Evolutionary conservation across 225 moss, liverwort and hornwort species (phyloP), one percentile per base, ranked within the genome.

Genomic region (Neckera pumila): DNA sequence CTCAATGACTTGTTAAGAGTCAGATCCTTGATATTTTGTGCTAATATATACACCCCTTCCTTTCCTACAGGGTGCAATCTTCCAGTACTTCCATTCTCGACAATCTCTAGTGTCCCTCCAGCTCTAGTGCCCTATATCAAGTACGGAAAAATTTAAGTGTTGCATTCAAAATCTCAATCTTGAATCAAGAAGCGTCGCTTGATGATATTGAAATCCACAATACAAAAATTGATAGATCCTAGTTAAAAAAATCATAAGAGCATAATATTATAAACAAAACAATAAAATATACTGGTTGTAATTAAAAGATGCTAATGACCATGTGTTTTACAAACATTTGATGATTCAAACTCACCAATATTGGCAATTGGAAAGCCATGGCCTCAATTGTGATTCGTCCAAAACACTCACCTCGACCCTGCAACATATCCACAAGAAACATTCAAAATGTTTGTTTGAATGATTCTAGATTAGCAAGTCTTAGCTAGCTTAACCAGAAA

Each of bases 401-500:
- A 91, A 94, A 94, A 89, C 94, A 93, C n/a, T 94, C 92, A 56
- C 94, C 94, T 72, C 90, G 90, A 40, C 91, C 92, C 93, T 94
- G 19, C 45, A 88, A 15, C 45, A 88, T 49, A 20, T 21, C 7
- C 34, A 11, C n/a, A 62, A 36, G 3, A 34, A 34, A 56, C 0
- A 2, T 66, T 87, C 28, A 80, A 34, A 36, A 38, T 21, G 14
- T 54, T 53, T 72, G 20, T 80, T 72, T 63, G 30, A 28, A 69
- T 45, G 11, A 40, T 40, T 12, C 36, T 25, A 61, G 27, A 49
- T 76, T 14, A 86, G 9, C 25, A 59, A 47, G 10, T 1, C 4
- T 40, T 27, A 26, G 28, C 0, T 18, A 0, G 4, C 11, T 57
- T 4, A 13, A 56, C 2, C 10, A 4, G 15, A 53, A 38, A 57